Evolutionary conservation across 306 rosid species (phyloP).

Genomic region (Castanea sativa): DNA sequence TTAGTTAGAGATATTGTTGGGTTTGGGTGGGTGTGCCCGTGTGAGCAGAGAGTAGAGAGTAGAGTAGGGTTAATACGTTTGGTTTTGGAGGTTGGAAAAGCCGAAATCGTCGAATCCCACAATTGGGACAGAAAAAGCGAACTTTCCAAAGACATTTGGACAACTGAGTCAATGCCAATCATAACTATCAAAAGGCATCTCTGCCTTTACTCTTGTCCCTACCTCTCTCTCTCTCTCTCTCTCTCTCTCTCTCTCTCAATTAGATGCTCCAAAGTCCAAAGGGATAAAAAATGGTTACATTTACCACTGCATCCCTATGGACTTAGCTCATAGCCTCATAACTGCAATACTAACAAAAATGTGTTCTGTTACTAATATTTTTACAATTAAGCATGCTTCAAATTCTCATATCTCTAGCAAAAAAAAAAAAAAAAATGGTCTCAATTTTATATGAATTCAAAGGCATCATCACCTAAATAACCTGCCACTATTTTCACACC

Average conservation of each 20-base stretch:
- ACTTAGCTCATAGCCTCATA: background rate
- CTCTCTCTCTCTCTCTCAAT: slow-evolving; percentile 10
- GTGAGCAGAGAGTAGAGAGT: no score
- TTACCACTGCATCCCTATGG: background rate
- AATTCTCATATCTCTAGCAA: background rate
- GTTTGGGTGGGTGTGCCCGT: no score
- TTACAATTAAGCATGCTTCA: background rate
- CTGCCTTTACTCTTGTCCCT: slow-evolving; percentile 10
- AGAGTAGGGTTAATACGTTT: background rate
- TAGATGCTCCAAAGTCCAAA: slow-evolving; percentile 16
- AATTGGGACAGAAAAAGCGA: slow-evolving; percentile 48
- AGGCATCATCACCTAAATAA: no score
- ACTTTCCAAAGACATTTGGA: slow-evolving; percentile 87
- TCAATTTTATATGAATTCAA: no score
- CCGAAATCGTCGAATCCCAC: slow-evolving; percentile 37
- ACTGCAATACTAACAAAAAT: background rate
- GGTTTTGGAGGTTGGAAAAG: slow-evolving; percentile 25
- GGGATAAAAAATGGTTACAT: background rate
- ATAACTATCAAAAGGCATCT: slow-evolving; percentile 63
- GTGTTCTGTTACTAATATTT: background rate
- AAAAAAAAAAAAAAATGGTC: no score
- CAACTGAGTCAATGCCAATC: slow-evolving; percentile 93
- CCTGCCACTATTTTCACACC: no score
- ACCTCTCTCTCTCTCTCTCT: slow-evolving; percentile 1
- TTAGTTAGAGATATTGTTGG: no score